Percentiles rank a stretch among this genome's conserved stretches.
These are phyloP conservation scores for Acrocalymma vagum DNA, from an alignment of 2,329 filamentous ascomycete species.

Conservation along the genomic window DNA sequence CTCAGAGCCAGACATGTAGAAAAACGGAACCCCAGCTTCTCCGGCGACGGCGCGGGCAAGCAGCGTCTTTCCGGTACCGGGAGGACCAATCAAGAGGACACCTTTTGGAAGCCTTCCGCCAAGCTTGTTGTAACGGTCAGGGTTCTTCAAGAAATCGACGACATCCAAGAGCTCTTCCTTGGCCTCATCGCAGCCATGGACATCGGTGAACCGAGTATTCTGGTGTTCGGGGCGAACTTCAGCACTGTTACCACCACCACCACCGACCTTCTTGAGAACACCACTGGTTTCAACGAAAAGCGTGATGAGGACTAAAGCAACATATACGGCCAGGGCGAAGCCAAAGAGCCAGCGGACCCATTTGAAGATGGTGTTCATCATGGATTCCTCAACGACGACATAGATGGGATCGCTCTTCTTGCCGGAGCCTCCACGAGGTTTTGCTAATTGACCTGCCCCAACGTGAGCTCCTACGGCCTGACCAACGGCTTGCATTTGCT, in stretches of 20 bases:
- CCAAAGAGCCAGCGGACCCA: constrained; percentile 88
- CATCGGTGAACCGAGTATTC: constrained; percentile 88
- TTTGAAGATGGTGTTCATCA: constrained; percentile 81
- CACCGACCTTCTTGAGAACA: constrained; percentile 79
- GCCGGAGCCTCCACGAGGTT: constrained; percentile 67
- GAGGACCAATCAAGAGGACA: constrained; percentile 92
- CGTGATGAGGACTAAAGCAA: constrained; percentile 80
- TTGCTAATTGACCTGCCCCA: constrained; percentile 71
- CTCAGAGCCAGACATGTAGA: constrained; percentile 99
- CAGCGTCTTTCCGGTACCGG: constrained; percentile 96
- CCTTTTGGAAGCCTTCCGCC: constrained; percentile 97
- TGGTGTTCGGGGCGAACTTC: constrained; percentile 95
- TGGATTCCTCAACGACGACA: constrained; percentile 92
- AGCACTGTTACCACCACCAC: constrained; percentile 73
- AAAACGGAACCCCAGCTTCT: constrained; percentile 97
- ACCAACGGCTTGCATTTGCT: constrained; percentile 79
- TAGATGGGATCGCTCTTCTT: constrained; percentile 87
- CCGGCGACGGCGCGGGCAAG: constrained; percentile 94
- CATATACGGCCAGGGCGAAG: constrained; percentile 81
- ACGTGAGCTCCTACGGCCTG: constrained; percentile 81
- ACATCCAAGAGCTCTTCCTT: constrained; percentile 98
- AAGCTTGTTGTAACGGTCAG: constrained; percentile 90
- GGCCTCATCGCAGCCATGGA: constrained; percentile 96
- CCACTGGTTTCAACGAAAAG: constrained; percentile 84
- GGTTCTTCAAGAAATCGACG: constrained; percentile 94